These are phyloP conservation scores for Nemania abortiva DNA, from an alignment of 2,329 filamentous ascomycete species.

Conservation along the genomic window DNA sequence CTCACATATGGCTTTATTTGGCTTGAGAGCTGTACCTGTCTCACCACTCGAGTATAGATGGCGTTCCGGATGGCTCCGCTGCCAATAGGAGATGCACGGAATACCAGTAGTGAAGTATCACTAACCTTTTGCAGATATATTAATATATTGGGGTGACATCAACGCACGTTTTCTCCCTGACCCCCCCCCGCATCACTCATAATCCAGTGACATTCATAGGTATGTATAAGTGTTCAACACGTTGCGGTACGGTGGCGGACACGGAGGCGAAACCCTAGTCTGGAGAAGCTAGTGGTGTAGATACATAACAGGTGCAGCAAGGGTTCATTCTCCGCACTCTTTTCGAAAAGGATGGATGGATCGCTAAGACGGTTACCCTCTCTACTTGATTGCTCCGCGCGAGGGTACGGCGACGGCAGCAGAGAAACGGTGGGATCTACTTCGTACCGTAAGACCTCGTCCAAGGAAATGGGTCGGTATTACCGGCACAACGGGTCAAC, in stretches of 20 bases:
- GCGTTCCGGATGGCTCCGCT: constrained; percentile 5
- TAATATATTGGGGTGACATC: not conserved
- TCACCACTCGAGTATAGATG: not conserved
- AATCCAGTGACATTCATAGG: not conserved
- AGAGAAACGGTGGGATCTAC: constrained; percentile 2
- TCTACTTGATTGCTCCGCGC: not conserved
- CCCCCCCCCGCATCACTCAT: not conserved
- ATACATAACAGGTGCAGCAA: not conserved
- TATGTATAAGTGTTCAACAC: not conserved
- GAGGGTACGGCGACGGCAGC: not conserved
- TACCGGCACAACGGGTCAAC: not conserved
- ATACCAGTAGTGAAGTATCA: not conserved
- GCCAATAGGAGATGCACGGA: constrained; percentile 14
- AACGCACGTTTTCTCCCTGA: constrained; percentile 2
- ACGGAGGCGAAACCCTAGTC: not conserved
- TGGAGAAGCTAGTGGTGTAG: not conserved
- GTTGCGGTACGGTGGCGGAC: not conserved
- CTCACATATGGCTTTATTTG: constrained; percentile 10
- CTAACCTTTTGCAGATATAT: constrained; percentile 4
- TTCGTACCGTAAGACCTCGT: constrained; percentile 2
- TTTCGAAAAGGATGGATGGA: not conserved
- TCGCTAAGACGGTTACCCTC: not conserved
- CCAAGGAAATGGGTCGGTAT: not conserved
- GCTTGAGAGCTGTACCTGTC: not conserved
- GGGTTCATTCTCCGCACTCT: not conserved